phyloP scores from a whole-genome alignment of 1,284 basidiomycete species.

The Leccinum pallidistipes region DNA sequence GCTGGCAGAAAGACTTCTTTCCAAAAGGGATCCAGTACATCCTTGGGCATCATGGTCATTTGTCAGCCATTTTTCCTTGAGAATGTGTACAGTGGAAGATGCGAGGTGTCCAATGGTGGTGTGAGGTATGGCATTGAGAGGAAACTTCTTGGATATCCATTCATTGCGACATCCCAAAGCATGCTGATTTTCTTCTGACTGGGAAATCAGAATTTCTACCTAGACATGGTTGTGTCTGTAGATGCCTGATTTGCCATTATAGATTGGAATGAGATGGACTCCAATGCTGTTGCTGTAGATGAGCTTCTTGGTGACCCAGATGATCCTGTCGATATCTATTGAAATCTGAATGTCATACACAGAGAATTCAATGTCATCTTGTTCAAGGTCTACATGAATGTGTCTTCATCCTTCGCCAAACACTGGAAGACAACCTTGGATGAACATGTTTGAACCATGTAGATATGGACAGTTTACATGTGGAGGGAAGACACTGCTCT shows the following conservation, averaged over 20 bases:
- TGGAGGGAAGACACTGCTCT: background rate
- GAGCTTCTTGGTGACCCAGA: conserved; percentile 8
- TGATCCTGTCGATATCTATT: conserved; percentile 18
- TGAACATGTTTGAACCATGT: conserved; percentile 10
- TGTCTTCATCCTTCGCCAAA: background rate
- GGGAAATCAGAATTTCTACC: background rate
- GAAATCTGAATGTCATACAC: background rate
- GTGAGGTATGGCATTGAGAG: background rate
- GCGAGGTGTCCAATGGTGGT: background rate
- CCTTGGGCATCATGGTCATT: conserved; percentile 9
- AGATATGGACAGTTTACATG: background rate
- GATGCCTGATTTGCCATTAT: background rate
- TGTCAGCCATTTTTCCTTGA: background rate
- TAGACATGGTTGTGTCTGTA: background rate
- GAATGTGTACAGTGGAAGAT: background rate
- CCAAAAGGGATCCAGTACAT: conserved; percentile 14
- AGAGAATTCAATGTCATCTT: background rate
- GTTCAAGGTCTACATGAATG: conserved; percentile 9
- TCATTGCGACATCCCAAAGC: background rate
- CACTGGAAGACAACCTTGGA: background rate
- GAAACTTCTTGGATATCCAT: background rate
- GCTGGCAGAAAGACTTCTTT: conserved; percentile 8
- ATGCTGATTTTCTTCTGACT: background rate
- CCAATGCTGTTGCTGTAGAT: conserved; percentile 3
- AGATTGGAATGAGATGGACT: conserved; percentile 1